These are phyloP conservation scores for Aspergillus neoniger DNA, from an alignment of 2,329 filamentous ascomycete genomes.

Conservation along the genomic window DNA sequence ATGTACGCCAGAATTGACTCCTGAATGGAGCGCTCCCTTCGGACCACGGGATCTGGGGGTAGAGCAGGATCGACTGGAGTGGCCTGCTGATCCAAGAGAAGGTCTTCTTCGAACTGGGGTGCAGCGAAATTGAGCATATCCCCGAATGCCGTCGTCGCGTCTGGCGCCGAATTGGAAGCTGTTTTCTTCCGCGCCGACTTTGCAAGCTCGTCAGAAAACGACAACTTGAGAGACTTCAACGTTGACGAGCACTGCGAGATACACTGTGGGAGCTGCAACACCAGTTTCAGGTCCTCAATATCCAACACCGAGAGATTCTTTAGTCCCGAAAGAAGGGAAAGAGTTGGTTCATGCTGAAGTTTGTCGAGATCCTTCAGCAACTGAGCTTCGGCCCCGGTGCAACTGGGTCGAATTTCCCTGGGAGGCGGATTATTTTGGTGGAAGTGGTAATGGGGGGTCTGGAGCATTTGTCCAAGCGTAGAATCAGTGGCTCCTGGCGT, in stretches of 20 bases:
- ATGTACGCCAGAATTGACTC: neutral
- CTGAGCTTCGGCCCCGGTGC: neutral
- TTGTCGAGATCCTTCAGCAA: neutral
- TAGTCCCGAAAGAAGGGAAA: neutral
- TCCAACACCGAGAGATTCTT: neutral
- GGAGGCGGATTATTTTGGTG: neutral
- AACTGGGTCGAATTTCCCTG: neutral
- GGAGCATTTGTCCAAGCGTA: neutral
- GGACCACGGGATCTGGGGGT: neutral
- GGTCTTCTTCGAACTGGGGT: too few relatives aligned
- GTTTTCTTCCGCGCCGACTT: neutral
- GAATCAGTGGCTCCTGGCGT: neutral
- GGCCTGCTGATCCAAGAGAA: too few relatives aligned
- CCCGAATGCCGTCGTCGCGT: too few relatives aligned
- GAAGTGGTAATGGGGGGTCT: neutral
- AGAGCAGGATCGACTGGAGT: neutral
- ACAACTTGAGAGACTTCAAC: slow-evolving; percentile 1
- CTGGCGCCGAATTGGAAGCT: neutral
- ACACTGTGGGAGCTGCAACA: neutral
- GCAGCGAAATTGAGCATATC: too few relatives aligned
- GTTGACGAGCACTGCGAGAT: neutral
- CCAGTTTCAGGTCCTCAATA: neutral
- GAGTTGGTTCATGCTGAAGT: neutral
- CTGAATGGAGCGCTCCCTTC: neutral
- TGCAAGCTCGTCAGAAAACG: neutral